Evolutionary conservation across 371 early-diverging fungal species (phyloP), one percentile per base, ranked within the genome.

Genomic region (Nematocida major): DNA sequence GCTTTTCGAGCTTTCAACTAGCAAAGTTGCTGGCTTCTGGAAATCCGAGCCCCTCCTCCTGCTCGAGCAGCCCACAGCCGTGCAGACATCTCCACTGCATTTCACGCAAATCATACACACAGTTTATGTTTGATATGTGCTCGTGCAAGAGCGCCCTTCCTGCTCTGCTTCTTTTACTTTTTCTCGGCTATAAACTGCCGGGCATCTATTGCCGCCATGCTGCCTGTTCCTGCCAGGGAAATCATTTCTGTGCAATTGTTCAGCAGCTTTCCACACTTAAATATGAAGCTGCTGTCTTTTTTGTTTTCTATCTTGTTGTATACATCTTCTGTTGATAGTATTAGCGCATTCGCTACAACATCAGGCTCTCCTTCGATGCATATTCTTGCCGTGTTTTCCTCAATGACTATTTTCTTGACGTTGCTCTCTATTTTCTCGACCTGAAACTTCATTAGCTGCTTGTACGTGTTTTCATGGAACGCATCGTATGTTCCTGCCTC

Each of bases 141-240:
- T n/a, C n/a, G 43, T 9, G n/a, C 9, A 43, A 43, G 43, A 11
- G 43, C n/a, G n/a, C 43, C n/a, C n/a, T 43, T 43, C 11, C n/a
- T 43, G 11, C n/a, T 43, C 43, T 43, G 43, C 9, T 43, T 43
- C n/a, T 43, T 11, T 43, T 43, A 11, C 43, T 43, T 43, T 43
- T 11, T 26, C 38, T 57, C 36, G 30, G 57, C 7, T 36, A 57
- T 57, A 34, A 57, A 57, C 11, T 13, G 20, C 30, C 76, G 13
- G 24, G 76, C 76, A 49, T 73, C 54, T 18, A 73, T 73, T 20
- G 76, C 76, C 5, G 76, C 76, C 65, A 73, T 73, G 38, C 45
- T 24, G 1, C 76, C 76, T n/a, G 76, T 73, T 9, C 76, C 76
- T 42, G 76, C 76, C 22, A 63, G 47, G n/a, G 76, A 36, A 24